These are phyloP conservation scores for Aureobasidium sp. DNA, from an alignment of 2,329 filamentous ascomycete species.

Conservation along the genomic window DNA sequence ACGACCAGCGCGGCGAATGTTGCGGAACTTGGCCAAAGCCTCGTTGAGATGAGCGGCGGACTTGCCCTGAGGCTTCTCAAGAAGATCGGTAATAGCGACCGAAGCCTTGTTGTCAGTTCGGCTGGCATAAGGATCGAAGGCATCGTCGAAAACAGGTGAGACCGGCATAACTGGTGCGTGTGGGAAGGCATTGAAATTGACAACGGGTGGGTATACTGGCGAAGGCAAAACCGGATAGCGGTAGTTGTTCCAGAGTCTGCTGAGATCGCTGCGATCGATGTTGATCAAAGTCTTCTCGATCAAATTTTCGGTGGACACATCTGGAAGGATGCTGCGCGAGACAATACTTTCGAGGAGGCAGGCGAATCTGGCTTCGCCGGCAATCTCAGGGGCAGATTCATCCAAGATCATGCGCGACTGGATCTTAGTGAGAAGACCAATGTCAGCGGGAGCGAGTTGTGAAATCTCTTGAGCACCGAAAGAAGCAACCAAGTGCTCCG, in stretches of 20 bases:
- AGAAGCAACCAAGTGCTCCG: constrained; percentile 54
- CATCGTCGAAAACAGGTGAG: constrained; percentile 64
- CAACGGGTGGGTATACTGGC: constrained; percentile 43
- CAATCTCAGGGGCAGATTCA: constrained; percentile 46
- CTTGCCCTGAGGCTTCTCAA: constrained; percentile 72
- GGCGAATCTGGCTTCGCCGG: constrained; percentile 53
- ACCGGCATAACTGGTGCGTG: constrained; percentile 38
- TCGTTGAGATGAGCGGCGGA: constrained; percentile 65
- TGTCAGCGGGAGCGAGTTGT: constrained; percentile 46
- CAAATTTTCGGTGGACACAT: constrained; percentile 48
- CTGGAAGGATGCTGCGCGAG: constrained; percentile 46
- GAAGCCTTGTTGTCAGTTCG: constrained; percentile 92
- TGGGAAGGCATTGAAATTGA: constrained; percentile 41
- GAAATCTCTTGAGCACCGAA: constrained; percentile 54
- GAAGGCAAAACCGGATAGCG: constrained; percentile 42
- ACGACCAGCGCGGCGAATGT: constrained; percentile 85
- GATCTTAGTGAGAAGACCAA: constrained; percentile 55
- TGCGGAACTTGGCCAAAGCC: constrained; percentile 75
- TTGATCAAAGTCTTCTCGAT: constrained; percentile 53
- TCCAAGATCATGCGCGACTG: constrained; percentile 46
- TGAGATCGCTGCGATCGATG: constrained; percentile 43
- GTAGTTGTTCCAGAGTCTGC: constrained; percentile 53
- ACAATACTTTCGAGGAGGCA: constrained; percentile 55
- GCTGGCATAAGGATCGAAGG: constrained; percentile 82
- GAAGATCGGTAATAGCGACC: constrained; percentile 77